phyloP scores from a whole-genome alignment of 2,329 filamentous ascomycete genomes.

The Botrytis medusae region DNA sequence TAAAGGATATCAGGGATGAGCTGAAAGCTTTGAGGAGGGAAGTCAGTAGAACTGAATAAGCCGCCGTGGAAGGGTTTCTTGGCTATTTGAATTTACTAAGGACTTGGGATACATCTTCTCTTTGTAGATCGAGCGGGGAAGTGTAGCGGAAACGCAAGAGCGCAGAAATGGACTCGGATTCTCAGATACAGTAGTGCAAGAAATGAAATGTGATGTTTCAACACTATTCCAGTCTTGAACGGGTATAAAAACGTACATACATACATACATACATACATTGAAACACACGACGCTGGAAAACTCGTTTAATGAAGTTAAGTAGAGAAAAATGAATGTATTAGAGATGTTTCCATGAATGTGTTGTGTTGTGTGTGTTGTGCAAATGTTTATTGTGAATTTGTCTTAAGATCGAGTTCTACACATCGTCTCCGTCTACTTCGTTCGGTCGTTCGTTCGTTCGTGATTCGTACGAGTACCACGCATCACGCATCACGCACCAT shows the following conservation, averaged over 20 bases:
- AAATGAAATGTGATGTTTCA: background rate
- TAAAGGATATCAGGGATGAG: background rate
- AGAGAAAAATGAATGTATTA: background rate
- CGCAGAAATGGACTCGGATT: background rate
- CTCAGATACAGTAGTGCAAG: background rate
- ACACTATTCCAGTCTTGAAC: background rate
- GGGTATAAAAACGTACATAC: background rate
- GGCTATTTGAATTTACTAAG: background rate
- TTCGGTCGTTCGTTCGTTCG: too few relatives aligned
- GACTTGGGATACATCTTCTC: background rate
- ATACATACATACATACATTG: background rate
- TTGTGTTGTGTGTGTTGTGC: too few relatives aligned
- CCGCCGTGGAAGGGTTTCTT: background rate
- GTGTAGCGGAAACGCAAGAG: accelerated
- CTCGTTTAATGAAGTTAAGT: background rate
- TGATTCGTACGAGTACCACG: background rate
- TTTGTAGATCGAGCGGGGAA: background rate
- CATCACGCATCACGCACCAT: background rate
- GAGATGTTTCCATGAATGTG: background rate
- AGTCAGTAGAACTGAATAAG: background rate
- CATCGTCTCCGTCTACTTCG: background rate
- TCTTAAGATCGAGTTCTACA: background rate
- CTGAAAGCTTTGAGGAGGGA: constrained; percentile 2
- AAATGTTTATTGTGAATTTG: background rate
- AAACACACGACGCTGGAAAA: too few relatives aligned